Evolutionary conservation across 1,139 yeast species (phyloP), one percentile per base, ranked within the genome.

Genomic region (Scheffersomyces quercinus): DNA sequence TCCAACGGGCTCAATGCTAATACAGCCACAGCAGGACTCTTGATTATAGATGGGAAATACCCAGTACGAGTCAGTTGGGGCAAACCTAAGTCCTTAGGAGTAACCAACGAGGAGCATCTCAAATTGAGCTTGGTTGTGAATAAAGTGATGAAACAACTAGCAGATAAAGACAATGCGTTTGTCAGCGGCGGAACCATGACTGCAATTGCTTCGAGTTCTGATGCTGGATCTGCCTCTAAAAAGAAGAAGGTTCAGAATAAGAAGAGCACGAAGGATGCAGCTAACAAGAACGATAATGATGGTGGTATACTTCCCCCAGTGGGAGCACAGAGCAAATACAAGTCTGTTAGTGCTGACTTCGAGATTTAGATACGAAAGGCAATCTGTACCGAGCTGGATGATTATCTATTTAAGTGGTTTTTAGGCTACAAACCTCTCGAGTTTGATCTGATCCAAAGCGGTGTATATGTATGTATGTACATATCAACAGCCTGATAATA

Each of bases 31-130:
- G 72, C 77, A 1, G 78, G 74, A 1, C 49, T 73, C 37, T 45
- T 70, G 24, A 40, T 72, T 3, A 46, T 73, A 3, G 70, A 67
- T 4, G 57, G 59, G 5, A 62, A 58, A 44, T 60, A 54, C 44
- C 85, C 88, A 4, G 54, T 86, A 38, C 62, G 90, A 37, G 74
- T 84, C 0, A 75, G 79, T 28, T 86, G 91, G 90, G 85, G 91
- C 14, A 77, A 75, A 38, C 80, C 79, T 4, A 64, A 73, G 45
- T 61, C 75, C 1, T 58, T 84, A 35, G 85, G 85, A 0, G 56
- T 59, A 5, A 58, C 75, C 2, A 67, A 68, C 32, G 73, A 72
- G 10, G 84, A 81, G 37, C 77, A 77, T 43, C 58, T 68, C 39
- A 80, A 81, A 50, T 62, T 85, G 7, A 77, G 84, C 3, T 52